Conservation (phyloP, 2,329 filamentous ascomycete species). For the Colletotrichum navitas region DNA sequence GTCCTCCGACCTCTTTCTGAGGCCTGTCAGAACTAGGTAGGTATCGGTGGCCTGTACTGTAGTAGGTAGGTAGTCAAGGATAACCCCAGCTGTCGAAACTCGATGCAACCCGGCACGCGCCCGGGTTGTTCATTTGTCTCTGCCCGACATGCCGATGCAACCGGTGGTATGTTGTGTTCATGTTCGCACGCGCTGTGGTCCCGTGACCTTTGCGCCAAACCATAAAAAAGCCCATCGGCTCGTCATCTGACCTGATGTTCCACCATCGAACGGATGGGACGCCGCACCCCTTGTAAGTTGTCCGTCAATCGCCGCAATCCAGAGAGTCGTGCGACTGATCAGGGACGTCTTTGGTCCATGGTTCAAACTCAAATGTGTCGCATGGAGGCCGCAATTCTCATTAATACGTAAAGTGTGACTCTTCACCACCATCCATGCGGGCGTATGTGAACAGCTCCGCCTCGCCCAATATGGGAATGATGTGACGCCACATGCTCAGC, state of each 20-base stretch:
- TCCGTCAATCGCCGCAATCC: neutral
- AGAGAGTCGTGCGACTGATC: neutral
- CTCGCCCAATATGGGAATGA: conserved; percentile 1
- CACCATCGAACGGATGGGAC: neutral
- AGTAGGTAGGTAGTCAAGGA: neutral
- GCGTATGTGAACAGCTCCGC: neutral
- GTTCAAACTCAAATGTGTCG: neutral
- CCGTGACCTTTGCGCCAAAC: neutral
- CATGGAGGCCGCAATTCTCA: neutral
- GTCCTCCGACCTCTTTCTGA: neutral
- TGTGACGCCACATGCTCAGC: conserved; percentile 20
- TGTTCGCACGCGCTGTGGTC: neutral
- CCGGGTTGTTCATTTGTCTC: neutral
- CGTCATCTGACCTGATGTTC: conserved; percentile 24
- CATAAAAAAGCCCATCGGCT: neutral
- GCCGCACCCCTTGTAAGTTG: neutral
- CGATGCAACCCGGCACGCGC: neutral
- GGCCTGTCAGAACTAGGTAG: neutral
- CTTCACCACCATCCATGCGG: neutral
- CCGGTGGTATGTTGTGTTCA: neutral
- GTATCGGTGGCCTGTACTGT: too few relatives aligned
- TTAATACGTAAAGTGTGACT: neutral
- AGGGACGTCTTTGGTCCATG: neutral
- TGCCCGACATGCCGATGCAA: conserved; percentile 17
- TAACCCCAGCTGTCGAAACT: neutral